Conservation (phyloP, 371 early-diverging fungal species). For the Haplosporangium sp. region DNA sequence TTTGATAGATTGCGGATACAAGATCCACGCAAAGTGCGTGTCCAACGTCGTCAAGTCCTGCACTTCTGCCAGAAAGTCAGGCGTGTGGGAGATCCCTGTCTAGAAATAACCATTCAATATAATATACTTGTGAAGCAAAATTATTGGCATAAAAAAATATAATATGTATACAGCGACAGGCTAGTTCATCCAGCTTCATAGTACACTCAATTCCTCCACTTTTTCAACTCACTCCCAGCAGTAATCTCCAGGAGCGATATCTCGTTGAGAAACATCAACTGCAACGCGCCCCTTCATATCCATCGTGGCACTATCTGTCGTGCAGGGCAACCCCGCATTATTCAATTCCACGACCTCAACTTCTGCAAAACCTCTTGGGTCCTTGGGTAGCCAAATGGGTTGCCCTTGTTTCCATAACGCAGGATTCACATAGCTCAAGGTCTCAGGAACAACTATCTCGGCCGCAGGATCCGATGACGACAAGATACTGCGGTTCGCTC, state of each 20-base stretch:
- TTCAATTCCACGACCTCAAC: conserved; percentile 32
- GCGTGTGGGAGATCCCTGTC: conserved; percentile 39
- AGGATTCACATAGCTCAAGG: conserved; percentile 35
- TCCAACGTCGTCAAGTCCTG: conserved; percentile 39
- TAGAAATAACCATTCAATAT: conserved; percentile 2
- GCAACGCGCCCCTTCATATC: conserved; percentile 26
- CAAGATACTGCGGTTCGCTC: conserved; percentile 24
- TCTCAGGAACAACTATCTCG: conserved; percentile 18
- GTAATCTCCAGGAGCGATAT: conserved; percentile 34
- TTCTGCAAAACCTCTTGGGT: conserved; percentile 44
- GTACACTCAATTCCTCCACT: too few relatives aligned
- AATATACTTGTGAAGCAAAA: neutral
- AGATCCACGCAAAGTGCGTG: conserved; percentile 39
- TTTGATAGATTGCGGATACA: conserved; percentile 44
- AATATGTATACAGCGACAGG: neutral
- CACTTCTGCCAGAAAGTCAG: conserved; percentile 48
- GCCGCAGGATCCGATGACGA: conserved; percentile 14
- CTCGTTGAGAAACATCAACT: conserved; percentile 14
- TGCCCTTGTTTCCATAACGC: conserved; percentile 20
- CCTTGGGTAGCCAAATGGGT: conserved; percentile 48
- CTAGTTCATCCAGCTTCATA: too few relatives aligned
- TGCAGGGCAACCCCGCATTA: conserved; percentile 18
- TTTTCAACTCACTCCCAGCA: conserved; percentile 17
- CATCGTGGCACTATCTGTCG: conserved; percentile 36
- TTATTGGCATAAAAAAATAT: neutral